Conservation (phyloP, 257 asterid species). For the Nicotiana noctiflora region DNA sequence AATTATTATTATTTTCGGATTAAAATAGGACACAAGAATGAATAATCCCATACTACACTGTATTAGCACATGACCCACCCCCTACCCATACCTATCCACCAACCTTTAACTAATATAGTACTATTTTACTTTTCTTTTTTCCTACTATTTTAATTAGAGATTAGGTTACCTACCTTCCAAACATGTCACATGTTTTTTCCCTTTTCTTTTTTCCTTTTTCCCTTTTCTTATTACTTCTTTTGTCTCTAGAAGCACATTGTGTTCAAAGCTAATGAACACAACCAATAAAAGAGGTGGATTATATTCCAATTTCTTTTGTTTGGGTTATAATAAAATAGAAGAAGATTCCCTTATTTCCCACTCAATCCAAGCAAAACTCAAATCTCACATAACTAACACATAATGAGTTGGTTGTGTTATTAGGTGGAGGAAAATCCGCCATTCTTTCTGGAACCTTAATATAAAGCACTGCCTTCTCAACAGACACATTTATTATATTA, state of each 20-base stretch:
- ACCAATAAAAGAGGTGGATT: neutral
- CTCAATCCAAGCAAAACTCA: neutral
- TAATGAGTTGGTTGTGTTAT: conserved; percentile 1
- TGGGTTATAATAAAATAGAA: neutral
- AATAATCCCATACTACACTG: conserved; percentile 16
- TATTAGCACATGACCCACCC: conserved; percentile 15
- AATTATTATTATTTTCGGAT: neutral
- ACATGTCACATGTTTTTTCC: conserved; percentile 13
- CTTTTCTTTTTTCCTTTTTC: neutral
- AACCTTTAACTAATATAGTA: conserved; percentile 10
- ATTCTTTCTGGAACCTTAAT: conserved; percentile 10
- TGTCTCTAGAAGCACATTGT: neutral
- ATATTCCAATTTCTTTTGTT: conserved; percentile 2
- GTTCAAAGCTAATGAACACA: neutral
- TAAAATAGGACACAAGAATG: neutral
- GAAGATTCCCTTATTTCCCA: conserved; percentile 6
- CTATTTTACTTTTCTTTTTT: neutral
- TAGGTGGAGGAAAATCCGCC: conserved; percentile 17
- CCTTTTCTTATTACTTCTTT: neutral
- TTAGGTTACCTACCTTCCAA: conserved; percentile 16
- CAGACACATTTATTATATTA: neutral
- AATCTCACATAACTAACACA: conserved; percentile 1
- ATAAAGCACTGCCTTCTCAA: neutral
- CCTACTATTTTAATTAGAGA: neutral
- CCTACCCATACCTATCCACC: conserved; percentile 7